Base-by-base conservation (phyloP, 73 alveolate genomes). In the Uronychia setigera region DNA sequence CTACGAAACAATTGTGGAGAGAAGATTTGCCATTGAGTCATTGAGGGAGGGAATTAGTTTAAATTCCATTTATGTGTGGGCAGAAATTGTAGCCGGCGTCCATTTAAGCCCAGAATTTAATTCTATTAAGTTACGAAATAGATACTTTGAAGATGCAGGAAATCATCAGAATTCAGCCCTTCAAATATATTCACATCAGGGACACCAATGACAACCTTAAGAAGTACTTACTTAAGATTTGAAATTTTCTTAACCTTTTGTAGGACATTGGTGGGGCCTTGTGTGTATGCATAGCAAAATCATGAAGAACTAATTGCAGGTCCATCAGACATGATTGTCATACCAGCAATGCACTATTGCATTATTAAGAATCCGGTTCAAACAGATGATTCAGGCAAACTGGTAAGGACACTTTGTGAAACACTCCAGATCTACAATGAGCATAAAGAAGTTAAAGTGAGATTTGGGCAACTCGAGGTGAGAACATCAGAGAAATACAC, bases 261-360 rank as follows among this genome's bases (percentile, higher is more conserved):
- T 29, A 76, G 67, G 19, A 46, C 67, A 11, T 5, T 46, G 67
- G 67, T 46, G 5, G 67, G 67, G n/a, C 67, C 67, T 19, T 11
- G n/a, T 11, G 19, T 46, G n/a, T 46, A 46, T 46, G 67, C 67
- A 19, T 5, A 11, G 19, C 67, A 82, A 67, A 83, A 82, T 29
- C 33, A 59, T 32, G 88, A 80, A 31, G 28, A 25, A 27, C 31
- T 92, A 9, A 78, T 77, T 13, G 85, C 32, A 26, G 94, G 95
- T 31, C 94, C 94, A 26, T 35, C 32, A 58, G 84, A 91, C n/a
- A 90, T 92, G 95, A 86, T 92, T 31, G 80, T 79, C 31, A 82
- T 92, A n/a, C 90, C 95, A 26, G 95, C 95, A 0, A 79, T 83
- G 60, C 35, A 80, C 46, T 92, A 92, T 76, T 89, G 95, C 91